Percentiles rank a stretch among this genome's conserved stretches.
Conservation (phyloP, 163 green algal genomes). For the Scenedesmus sp. region DNA sequence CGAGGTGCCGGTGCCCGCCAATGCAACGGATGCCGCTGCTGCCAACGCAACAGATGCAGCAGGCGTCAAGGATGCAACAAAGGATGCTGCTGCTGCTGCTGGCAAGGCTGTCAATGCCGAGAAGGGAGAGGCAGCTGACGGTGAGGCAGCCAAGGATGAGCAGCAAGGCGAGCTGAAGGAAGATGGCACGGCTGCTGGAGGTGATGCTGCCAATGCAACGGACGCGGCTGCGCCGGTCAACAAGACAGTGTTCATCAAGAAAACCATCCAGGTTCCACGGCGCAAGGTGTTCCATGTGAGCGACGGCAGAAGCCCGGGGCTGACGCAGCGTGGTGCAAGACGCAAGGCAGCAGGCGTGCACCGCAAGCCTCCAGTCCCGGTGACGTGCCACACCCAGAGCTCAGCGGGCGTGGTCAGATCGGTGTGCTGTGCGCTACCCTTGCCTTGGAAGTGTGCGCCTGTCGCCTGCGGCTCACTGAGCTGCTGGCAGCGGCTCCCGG, state of each 20-base stretch:
- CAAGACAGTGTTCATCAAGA: slow-evolving; percentile 54
- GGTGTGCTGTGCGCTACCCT: no score
- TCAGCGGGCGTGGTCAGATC: no score
- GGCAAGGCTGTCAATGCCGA: neutral
- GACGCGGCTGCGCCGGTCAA: neutral
- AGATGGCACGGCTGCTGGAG: slow-evolving; percentile 1
- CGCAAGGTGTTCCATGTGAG: slow-evolving; percentile 70
- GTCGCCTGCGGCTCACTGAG: no score
- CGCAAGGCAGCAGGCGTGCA: no score
- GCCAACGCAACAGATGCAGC: slow-evolving; percentile 25
- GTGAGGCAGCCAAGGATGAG: neutral
- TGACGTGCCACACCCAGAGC: no score
- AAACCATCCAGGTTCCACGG: slow-evolving; percentile 66
- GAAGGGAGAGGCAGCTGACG: neutral
- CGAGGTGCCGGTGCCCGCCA: slow-evolving; percentile 45
- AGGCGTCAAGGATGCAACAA: neutral
- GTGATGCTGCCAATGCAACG: slow-evolving; percentile 16
- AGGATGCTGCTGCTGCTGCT: neutral
- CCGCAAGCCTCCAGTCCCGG: no score
- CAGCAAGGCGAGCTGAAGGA: slow-evolving; percentile 19
- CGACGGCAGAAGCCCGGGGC: neutral
- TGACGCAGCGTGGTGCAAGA: neutral
- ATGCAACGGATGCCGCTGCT: neutral
- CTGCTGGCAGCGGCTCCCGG: no score
- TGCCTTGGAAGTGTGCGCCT: no score